Evolutionary conservation across 371 early-diverging fungal genomes (phyloP), one percentile per base, ranked within the genome.

Genomic region (Mortierella sp.): DNA sequence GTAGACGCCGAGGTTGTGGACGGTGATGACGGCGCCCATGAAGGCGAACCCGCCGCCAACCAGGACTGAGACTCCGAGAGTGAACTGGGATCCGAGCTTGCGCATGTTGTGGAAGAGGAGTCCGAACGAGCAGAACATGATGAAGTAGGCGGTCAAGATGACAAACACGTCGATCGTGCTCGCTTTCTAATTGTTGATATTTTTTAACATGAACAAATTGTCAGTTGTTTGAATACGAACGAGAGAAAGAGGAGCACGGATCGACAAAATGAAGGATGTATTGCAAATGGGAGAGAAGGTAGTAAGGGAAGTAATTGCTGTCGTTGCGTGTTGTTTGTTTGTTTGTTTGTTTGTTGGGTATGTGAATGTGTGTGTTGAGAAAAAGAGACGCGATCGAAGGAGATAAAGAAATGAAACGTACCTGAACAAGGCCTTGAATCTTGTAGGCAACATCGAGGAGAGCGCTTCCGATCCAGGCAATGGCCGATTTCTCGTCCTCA

Each of bases 21-120:
- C 92, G 1, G 95, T 92, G 71, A 92, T 88, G 41, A 96, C 90
- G 18, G 96, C 94, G 73, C 94, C 92, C 87, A 96, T 91, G 75
- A 98, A 95, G 1, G 98, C 94, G 83, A 94, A 94, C 70, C 95
- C 91, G 1, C 97, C 95, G 71, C 93, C 94, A 43, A 89, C 82
- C 16, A 92, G 86, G 41, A 90, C 88, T 21, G 90, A 85, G 76
- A 89, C 89, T 88, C 94, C 95, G 63, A 98, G 91, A 5, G 96
- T 94, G 78, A 94, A 94, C 74, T 93, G 92, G 16, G 97, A 97
- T 35, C 97, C 98, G 81, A 97, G 91, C 29, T 93, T 91, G 74
- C 96, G 92, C 97, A 98, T 96, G 80, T 96, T 97, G 72, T 92
- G 87, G 73, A 96, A 97, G 29, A 97, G 91, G 51, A 94, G 92